phyloP scores from a whole-genome alignment of 345 rosid genomes.

The Trapa bicornis region DNA sequence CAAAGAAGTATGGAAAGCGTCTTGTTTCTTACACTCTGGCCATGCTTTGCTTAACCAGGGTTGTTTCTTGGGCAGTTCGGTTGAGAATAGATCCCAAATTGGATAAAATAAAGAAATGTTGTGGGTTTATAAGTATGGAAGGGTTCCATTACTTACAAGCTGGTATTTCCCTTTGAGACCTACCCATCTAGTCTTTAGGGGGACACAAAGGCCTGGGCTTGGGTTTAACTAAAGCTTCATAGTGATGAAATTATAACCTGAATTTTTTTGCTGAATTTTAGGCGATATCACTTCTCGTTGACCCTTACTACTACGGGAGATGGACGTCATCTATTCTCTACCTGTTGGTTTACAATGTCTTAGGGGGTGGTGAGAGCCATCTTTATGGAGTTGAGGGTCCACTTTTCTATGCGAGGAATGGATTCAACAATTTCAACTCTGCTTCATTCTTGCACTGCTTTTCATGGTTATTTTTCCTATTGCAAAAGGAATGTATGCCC shows the following conservation, averaged over 20 bases:
- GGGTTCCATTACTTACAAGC: too few species aligned
- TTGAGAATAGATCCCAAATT: too few species aligned
- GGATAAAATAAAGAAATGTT: too few species aligned
- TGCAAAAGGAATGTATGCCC: constrained; percentile 58
- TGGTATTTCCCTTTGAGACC: too few species aligned
- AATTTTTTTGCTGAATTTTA: constrained; percentile 22
- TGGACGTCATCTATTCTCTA: constrained; percentile 89
- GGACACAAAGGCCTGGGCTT: too few species aligned
- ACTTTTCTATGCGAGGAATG: constrained; percentile 69
- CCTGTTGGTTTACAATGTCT: constrained; percentile 80
- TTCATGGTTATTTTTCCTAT: constrained; percentile 57
- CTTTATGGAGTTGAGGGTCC: constrained; percentile 83
- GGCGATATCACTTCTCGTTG: constrained; percentile 64
- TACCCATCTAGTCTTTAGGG: too few species aligned
- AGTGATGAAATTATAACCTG: constrained; percentile 2
- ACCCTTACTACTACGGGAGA: constrained; percentile 50
- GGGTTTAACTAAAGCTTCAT: background rate
- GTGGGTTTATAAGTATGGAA: too few species aligned
- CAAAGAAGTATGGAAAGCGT: constrained; percentile 86
- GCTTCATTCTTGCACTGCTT: constrained; percentile 73
- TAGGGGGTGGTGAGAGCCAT: constrained; percentile 97
- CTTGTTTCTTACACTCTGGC: constrained; percentile 83
- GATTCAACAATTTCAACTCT: constrained; percentile 85
- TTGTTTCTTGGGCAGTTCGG: constrained; percentile 80
- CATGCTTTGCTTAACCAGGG: constrained; percentile 98